phyloP scores from a whole-genome alignment of 2,329 filamentous ascomycete species.

The Tolypocladium cylindrosporum region DNA sequence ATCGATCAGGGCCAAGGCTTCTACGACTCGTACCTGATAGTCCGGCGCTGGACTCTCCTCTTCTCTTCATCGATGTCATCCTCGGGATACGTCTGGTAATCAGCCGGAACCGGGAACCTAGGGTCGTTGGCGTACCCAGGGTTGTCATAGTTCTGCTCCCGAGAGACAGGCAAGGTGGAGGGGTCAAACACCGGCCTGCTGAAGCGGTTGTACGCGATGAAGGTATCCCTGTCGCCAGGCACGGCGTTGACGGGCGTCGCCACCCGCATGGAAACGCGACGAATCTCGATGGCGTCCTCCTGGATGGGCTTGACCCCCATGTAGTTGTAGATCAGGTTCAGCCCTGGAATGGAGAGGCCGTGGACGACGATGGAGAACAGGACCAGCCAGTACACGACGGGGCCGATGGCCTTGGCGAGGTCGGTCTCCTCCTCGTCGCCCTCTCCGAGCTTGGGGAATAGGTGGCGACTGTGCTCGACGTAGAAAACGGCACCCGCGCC shows the following conservation, averaged over 20 bases:
- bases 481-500: conserved; percentile 72
- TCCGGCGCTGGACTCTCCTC: not conserved
- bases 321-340: conserved; percentile 27
- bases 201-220: conserved; percentile 39
- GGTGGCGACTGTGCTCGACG: conserved; percentile 37
- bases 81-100: not conserved
- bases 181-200: conserved; percentile 22
- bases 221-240: conserved; percentile 22
- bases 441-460: conserved; percentile 25
- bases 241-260: conserved; percentile 28
- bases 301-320: conserved; percentile 29
- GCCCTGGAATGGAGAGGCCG: conserved; percentile 34
- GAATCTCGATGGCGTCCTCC: conserved; percentile 29
- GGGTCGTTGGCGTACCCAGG: not conserved
- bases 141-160: not conserved
- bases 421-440: conserved; percentile 23
- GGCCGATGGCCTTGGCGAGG: conserved; percentile 24
- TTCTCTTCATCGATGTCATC: not conserved
- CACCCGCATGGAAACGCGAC: conserved; percentile 23
- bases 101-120: not conserved
- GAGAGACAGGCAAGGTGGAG: not conserved
- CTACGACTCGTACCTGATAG: not conserved
- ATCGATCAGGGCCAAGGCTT: not conserved
- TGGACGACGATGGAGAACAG: conserved; percentile 16
- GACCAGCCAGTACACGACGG: conserved; percentile 31